phyloP scores from a whole-genome alignment of 2,329 filamentous ascomycete species.

The Beauveria asiatica region DNA sequence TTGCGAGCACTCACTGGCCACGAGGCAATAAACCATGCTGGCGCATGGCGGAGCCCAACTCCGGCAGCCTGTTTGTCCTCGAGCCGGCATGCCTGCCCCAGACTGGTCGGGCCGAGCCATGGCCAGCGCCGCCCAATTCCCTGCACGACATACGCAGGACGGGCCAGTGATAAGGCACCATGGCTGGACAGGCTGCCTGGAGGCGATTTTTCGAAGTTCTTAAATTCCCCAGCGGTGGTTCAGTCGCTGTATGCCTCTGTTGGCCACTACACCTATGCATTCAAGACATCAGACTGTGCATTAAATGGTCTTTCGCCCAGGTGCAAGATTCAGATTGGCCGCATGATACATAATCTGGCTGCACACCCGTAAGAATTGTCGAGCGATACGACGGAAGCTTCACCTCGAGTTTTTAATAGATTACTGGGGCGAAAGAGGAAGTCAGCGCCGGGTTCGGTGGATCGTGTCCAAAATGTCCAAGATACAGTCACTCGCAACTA shows the following conservation, averaged over 20 bases:
- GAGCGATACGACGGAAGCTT: not conserved
- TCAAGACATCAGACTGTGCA: not conserved
- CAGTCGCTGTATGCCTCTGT: not conserved
- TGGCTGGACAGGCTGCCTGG: not conserved
- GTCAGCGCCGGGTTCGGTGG: not conserved
- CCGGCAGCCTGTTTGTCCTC: not conserved
- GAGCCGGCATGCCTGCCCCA: not conserved
- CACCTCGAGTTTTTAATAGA: not conserved
- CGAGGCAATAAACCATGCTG: not conserved
- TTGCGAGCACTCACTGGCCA: not conserved
- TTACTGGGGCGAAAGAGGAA: not conserved
- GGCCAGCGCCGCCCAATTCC: constrained; percentile 2
- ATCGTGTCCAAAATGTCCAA: not conserved
- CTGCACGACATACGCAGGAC: not conserved
- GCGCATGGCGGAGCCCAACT: not conserved
- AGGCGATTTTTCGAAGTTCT: not conserved
- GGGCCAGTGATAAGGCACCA: not conserved
- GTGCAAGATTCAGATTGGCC: not conserved
- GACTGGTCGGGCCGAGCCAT: constrained; percentile 9
- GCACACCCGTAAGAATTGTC: not conserved
- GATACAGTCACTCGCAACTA: not conserved
- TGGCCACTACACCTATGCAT: not conserved
- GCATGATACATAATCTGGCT: not conserved
- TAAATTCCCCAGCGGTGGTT: not conserved
- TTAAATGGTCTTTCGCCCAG: not conserved